Evolutionary conservation across 2,329 filamentous ascomycete species (phyloP).

Genomic region (Arthrocladium fulminans): DNA sequence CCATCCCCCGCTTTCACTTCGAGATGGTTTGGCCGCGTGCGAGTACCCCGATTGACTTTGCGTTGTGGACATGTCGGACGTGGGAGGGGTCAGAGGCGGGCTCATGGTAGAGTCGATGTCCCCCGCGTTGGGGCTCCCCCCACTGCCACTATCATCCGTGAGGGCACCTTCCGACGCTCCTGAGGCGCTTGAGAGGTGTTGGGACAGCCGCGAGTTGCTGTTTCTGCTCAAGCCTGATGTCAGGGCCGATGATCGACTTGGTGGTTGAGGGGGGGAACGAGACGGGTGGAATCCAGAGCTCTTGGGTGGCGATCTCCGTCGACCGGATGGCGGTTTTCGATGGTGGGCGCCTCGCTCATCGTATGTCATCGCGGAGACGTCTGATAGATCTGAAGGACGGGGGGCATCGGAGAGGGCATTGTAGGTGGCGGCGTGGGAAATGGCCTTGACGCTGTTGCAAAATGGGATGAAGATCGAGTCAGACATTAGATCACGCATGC

Average conservation of each 20-base stretch:
- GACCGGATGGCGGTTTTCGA: conserved; percentile 13
- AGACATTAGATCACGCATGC: conserved; percentile 94
- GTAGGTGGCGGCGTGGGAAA: conserved; percentile 37
- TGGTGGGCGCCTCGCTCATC: conserved; percentile 17
- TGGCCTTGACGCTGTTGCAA: conserved; percentile 56
- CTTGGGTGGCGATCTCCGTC: conserved; percentile 23
- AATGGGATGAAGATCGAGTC: conserved; percentile 92
- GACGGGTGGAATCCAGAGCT: conserved; percentile 18
- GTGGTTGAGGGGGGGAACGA: conserved; percentile 20
- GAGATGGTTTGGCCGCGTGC: conserved; percentile 33
- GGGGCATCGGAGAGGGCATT: conserved; percentile 33
- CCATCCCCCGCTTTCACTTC: conserved; percentile 39
- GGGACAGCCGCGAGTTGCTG: conserved; percentile 21
- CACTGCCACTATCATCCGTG: conserved; percentile 40
- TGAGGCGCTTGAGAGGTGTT: conserved; percentile 29
- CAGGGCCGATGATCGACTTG: conserved; percentile 27
- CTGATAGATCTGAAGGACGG: conserved; percentile 30
- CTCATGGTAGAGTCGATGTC: conserved; percentile 37
- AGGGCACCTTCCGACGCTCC: conserved; percentile 32
- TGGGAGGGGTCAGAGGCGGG: conserved; percentile 43
- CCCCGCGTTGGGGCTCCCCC: conserved; percentile 33
- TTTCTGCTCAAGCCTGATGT: conserved; percentile 29
- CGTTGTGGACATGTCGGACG: conserved; percentile 29
- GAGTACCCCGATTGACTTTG: conserved; percentile 13
- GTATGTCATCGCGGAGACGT: conserved; percentile 23